Evolutionary conservation across 208 protist species (phyloP).

Genomic region (Leishmania guyanensis): DNA sequence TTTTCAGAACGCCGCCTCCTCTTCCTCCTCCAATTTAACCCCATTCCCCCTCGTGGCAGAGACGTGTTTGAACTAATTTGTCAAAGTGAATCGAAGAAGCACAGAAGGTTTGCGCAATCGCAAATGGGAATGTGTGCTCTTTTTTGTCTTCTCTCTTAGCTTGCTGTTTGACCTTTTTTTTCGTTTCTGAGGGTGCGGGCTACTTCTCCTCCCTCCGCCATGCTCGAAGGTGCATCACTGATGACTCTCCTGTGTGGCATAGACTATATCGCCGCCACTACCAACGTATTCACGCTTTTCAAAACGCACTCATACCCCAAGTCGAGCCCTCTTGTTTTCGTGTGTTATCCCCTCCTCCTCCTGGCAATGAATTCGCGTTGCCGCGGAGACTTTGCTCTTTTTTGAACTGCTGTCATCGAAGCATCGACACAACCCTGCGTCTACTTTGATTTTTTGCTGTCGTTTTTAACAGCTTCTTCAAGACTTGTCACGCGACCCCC

Average conservation of each 20-base stretch:
- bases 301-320: not conserved
- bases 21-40: not conserved
- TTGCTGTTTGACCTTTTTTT: not conserved
- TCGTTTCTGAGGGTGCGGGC: not conserved
- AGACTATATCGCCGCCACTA: not conserved
- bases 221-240: not conserved
- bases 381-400: not conserved
- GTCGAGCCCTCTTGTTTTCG: not conserved
- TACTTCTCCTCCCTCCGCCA: not conserved
- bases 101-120: not conserved
- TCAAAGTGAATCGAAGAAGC: not conserved
- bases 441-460: not conserved
- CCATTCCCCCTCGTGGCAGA: not conserved
- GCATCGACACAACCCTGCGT: not conserved
- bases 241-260: not conserved
- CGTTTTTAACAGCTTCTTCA: not conserved
- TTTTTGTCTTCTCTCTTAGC: not conserved
- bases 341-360: not conserved
- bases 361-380: not conserved
- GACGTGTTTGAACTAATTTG: not conserved
- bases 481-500: not conserved
- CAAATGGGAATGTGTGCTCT: not conserved
- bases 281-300: not conserved
- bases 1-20: not conserved
- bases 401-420: not conserved